These are phyloP conservation scores for Echites panduratus DNA, from an alignment of 257 asterid genomes.

Conservation along the genomic window DNA sequence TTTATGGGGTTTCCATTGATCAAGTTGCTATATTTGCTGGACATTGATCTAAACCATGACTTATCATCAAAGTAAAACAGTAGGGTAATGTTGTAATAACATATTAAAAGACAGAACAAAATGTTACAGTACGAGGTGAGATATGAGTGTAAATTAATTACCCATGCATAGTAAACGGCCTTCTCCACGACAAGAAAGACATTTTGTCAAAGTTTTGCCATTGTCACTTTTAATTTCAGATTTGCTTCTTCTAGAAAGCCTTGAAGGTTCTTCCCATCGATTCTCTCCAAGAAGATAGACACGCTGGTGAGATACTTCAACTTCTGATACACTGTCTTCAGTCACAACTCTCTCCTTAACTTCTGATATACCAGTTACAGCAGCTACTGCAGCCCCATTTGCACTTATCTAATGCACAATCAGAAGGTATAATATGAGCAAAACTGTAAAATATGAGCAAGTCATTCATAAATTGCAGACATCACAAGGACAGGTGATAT, in stretches of 20 bases:
- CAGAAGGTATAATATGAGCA: background rate
- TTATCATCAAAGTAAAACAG: background rate
- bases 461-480: background rate
- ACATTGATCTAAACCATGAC: background rate
- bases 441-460: background rate
- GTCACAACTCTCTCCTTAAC: conserved; percentile 31
- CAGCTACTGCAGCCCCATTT: conserved; percentile 56
- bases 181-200: conserved; percentile 78
- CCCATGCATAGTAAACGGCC: conserved; percentile 94
- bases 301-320: conserved; percentile 36
- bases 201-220: conserved; percentile 31
- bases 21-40: background rate
- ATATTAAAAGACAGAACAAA: conserved; percentile 3
- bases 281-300: conserved; percentile 97
- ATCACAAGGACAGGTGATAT: background rate
- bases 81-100: too few relatives aligned
- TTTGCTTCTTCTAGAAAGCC: conserved; percentile 46
- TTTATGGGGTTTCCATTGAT: background rate
- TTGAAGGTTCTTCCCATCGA: conserved; percentile 94
- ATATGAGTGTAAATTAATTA: conserved; percentile 22
- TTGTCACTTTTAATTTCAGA: conserved; percentile 25
- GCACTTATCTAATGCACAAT: conserved; percentile 23
- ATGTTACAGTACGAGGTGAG: background rate
- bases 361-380: conserved; percentile 34
- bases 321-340: conserved; percentile 29